Conservation (phyloP, 305 asterid species). For the Solanum aculeatissimum region DNA sequence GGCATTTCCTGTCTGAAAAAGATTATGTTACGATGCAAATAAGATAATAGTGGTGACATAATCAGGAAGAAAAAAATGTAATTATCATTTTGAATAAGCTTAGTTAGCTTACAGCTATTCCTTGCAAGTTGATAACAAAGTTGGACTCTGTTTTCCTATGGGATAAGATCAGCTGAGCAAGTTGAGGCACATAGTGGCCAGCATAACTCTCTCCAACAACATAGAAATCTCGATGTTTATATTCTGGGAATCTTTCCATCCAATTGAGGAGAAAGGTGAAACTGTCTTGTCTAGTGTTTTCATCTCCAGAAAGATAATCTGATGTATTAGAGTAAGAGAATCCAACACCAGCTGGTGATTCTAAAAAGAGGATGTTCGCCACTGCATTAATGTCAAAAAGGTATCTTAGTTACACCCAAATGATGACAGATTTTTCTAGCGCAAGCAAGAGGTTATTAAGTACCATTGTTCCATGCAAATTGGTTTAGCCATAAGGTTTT, state of each 20-base stretch:
- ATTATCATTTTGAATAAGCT: neutral
- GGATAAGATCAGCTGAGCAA: conserved; percentile 39
- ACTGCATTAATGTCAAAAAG: conserved; percentile 16
- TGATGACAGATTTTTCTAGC: neutral
- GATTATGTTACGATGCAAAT: neutral
- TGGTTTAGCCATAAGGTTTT: conserved; percentile 11
- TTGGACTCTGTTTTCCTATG: conserved; percentile 36
- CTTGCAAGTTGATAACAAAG: conserved; percentile 39
- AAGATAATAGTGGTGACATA: conserved; percentile 10
- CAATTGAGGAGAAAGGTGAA: conserved; percentile 46
- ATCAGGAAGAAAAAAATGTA: conserved; percentile 20
- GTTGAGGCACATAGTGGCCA: conserved; percentile 59
- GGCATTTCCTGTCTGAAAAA: conserved; percentile 57
- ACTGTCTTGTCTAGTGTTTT: conserved; percentile 33
- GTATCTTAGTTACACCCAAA: neutral
- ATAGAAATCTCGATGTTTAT: conserved; percentile 45
- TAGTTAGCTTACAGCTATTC: conserved; percentile 35
- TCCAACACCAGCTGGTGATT: conserved; percentile 76
- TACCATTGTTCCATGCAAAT: conserved; percentile 23
- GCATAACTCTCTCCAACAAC: conserved; percentile 59
- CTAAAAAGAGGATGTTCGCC: conserved; percentile 55
- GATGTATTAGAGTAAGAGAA: conserved; percentile 54
- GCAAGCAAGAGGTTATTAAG: neutral
- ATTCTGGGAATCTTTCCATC: conserved; percentile 67
- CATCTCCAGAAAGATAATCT: conserved; percentile 33